A percentile compares a stretch with the other conserved stretches of the same genome.
Conservation (phyloP, 495 filamentous ascomycete genomes). For the Hypoxylon lienhwacheense region DNA sequence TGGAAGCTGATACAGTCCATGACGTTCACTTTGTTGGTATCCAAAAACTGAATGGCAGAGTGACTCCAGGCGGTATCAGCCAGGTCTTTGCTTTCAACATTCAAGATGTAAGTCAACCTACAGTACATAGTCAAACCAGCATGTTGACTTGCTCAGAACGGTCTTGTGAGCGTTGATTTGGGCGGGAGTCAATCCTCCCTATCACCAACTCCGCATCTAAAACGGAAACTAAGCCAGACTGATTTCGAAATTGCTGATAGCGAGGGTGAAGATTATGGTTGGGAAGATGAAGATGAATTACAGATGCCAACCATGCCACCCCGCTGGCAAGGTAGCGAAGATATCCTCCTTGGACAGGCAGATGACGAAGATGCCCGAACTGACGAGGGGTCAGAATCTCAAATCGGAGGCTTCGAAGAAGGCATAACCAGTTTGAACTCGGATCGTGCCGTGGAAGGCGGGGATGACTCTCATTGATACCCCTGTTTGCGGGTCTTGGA, state of each 20-base stretch:
- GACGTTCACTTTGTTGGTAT: slow-evolving; percentile 46
- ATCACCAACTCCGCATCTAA: slow-evolving; percentile 39
- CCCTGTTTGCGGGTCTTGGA: slow-evolving; percentile 11
- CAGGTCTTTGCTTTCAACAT: slow-evolving; percentile 47
- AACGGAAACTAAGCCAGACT: slow-evolving; percentile 50
- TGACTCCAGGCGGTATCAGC: slow-evolving; percentile 26
- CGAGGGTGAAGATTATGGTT: slow-evolving; percentile 56
- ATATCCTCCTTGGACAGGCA: slow-evolving; percentile 46
- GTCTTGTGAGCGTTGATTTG: slow-evolving; percentile 29
- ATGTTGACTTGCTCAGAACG: slow-evolving; percentile 32
- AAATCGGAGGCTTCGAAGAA: slow-evolving; percentile 13
- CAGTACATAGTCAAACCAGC: background rate
- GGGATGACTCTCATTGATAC: slow-evolving; percentile 13
- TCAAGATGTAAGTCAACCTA: slow-evolving; percentile 38
- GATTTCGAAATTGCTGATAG: slow-evolving; percentile 54
- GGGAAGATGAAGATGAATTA: slow-evolving; percentile 53
- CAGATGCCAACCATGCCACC: slow-evolving; percentile 49
- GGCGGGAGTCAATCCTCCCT: slow-evolving; percentile 30
- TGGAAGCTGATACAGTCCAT: slow-evolving; percentile 31
- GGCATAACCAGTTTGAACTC: slow-evolving; percentile 9
- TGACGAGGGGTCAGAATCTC: slow-evolving; percentile 30
- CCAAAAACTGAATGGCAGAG: slow-evolving; percentile 51
- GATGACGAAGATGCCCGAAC: slow-evolving; percentile 37
- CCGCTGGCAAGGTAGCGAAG: slow-evolving; percentile 57
- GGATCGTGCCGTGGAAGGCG: slow-evolving; percentile 25